Evolutionary conservation across 2,329 filamentous ascomycete genomes (phyloP), one percentile per base, ranked within the genome.

Genomic region (Botryosphaeria dothidea): DNA sequence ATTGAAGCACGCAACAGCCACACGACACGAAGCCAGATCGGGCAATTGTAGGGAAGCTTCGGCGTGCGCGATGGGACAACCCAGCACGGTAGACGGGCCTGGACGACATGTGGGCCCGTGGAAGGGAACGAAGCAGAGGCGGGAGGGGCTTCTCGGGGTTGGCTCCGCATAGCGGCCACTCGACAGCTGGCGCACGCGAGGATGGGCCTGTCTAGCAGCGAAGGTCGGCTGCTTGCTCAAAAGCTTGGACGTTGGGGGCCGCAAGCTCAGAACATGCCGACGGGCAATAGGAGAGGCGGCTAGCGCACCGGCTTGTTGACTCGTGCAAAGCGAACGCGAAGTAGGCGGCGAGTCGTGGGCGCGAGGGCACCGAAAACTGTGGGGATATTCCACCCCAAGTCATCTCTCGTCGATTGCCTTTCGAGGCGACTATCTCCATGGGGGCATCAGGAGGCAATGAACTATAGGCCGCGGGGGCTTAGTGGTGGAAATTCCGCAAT

Each of bases 321-420:
- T 60, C 56, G 41, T 60, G 56, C 27, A 60, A 60, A 60, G 25
- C 56, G 56, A 48, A 60, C 41, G 56, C 56, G 56, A 60, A 23
- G 31, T 3, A 7, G 23, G 1, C n/a, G 27, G 41, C 56, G 56
- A 60, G 38, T 60, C 56, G 56, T 46, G 56, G 56, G 27, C 41
- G 4, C 11, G 41, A n/a, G 56, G 56, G 56, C 56, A 60, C 11
- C 6, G 56, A 60, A 34, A 45, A 29, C n/a, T 58, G 54, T 58
- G 54, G 46, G 54, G 54, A 34, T 34, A 34, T 5, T 34, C 56
- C 7, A 46, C 56, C 34, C 56, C 25, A 58, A 58, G 17, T 58
- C 27, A 43, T 46, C 56, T 46, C 56, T 60, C 41, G 56, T 60
- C 49, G 17, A 21, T 52, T 36, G 17, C 27, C 25, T 17, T 29